phyloP scores from a whole-genome alignment of 495 filamentous ascomycete species.

The Filosporella fistucella region DNA sequence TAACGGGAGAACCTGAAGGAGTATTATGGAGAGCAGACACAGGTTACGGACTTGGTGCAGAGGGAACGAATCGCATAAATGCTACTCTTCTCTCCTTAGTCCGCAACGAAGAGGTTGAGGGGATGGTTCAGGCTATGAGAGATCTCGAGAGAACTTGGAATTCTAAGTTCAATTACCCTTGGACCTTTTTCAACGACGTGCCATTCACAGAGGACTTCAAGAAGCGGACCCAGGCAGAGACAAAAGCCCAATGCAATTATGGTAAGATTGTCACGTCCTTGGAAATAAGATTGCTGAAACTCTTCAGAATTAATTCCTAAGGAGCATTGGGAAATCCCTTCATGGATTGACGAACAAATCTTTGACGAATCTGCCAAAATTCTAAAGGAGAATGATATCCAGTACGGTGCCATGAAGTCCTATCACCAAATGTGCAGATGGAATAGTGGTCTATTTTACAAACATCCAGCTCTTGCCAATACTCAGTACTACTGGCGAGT shows the following conservation, averaged over 20 bases:
- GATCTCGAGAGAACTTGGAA: conserved; percentile 97
- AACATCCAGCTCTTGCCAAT: conserved; percentile 80
- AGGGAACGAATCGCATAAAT: conserved; percentile 77
- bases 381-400: conserved; percentile 77
- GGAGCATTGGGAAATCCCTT: conserved; percentile 90
- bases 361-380: conserved; percentile 80
- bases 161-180: conserved; percentile 98
- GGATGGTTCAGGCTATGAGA: conserved; percentile 79
- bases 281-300: conserved; percentile 4
- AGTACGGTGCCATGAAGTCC: conserved; percentile 81
- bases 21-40: conserved; percentile 66
- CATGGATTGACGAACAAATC: conserved; percentile 86
- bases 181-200: conserved; percentile 98
- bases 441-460: conserved; percentile 98
- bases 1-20: conserved; percentile 76
- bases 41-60: conserved; percentile 65
- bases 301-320: conserved; percentile 74
- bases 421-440: conserved; percentile 99
- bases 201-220: conserved; percentile 94
- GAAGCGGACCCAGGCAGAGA: conserved; percentile 64
- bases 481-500: conserved; percentile 98
- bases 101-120: conserved; percentile 80
- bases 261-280: conserved; percentile 41
- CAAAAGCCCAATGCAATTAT: conserved; percentile 80
- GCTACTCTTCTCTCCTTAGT: conserved; percentile 93